phyloP scores from a whole-genome alignment of 2,329 filamentous ascomycete species.

The Cladosporium sp. region DNA sequence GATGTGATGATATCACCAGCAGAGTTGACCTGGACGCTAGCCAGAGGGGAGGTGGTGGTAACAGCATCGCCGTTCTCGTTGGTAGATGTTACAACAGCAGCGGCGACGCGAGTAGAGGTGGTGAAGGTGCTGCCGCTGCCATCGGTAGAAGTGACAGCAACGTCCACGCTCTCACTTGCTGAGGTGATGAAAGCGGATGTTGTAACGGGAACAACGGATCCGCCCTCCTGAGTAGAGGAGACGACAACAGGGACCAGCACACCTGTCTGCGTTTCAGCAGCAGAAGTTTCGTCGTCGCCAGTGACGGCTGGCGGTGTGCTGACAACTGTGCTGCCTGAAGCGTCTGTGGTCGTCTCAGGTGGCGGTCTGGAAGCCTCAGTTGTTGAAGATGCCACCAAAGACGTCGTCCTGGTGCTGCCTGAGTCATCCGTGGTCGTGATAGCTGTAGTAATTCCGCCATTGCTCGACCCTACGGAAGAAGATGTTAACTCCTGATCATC shows the following conservation, averaged over 20 bases:
- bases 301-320: constrained; percentile 27
- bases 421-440: constrained; percentile 32
- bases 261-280: constrained; percentile 28
- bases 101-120: constrained; percentile 42
- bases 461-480: constrained; percentile 21
- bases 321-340: constrained; percentile 25
- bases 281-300: constrained; percentile 9
- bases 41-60: constrained; percentile 41
- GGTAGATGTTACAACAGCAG: constrained; percentile 43
- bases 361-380: constrained; percentile 26
- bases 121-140: constrained; percentile 39
- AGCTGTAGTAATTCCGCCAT: constrained; percentile 27
- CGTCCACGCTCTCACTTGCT: constrained; percentile 36
- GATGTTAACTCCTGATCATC: constrained; percentile 22
- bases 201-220: constrained; percentile 41
- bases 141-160: constrained; percentile 37
- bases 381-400: constrained; percentile 28
- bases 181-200: constrained; percentile 42
- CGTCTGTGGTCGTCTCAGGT: constrained; percentile 26
- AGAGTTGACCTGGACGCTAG: constrained; percentile 42
- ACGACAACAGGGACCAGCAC: constrained; percentile 45
- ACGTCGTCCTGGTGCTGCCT: constrained; percentile 28
- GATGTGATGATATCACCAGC: constrained; percentile 43
- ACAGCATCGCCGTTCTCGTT: constrained; percentile 42
- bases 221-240: constrained; percentile 43